Conservation (phyloP, 371 early-diverging fungal genomes). For the Mucor circinelloides region DNA sequence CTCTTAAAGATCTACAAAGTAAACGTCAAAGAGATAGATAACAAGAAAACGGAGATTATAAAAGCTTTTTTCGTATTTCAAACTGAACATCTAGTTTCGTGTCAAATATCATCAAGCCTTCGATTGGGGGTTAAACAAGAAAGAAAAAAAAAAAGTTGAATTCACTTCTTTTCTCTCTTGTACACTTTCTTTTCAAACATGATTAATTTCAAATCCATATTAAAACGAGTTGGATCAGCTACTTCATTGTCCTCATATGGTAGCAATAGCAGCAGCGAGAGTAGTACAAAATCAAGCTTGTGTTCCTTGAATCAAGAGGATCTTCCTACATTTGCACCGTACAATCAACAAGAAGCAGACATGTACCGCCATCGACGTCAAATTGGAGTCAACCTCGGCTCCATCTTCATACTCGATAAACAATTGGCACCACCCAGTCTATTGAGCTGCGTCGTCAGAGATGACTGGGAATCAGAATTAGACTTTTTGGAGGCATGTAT, state of each 20-base stretch:
- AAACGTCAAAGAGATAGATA: not conserved
- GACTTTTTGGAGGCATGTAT: conserved; percentile 27
- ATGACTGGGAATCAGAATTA: not conserved
- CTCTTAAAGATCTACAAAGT: too few species aligned
- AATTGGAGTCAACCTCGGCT: conserved; percentile 67
- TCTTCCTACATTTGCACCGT: conserved; percentile 9
- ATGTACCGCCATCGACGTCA: conserved; percentile 34
- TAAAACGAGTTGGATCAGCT: not conserved
- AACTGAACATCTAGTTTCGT: not conserved
- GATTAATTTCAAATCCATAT: not conserved
- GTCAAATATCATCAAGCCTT: not conserved
- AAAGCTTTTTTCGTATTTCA: not conserved
- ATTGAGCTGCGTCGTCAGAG: not conserved
- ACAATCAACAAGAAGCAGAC: conserved; percentile 20
- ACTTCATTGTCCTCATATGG: not conserved
- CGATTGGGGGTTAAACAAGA: not conserved
- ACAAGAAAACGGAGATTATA: not conserved
- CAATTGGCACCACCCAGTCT: conserved; percentile 50
- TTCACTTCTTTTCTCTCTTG: not conserved
- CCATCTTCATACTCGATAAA: conserved; percentile 63
- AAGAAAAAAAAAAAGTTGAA: not conserved
- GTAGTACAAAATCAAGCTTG: not conserved
- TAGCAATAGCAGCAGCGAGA: not conserved
- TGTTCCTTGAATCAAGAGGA: not conserved
- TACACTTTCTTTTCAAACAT: not conserved